Base-by-base conservation (phyloP, 257 asterid genomes). In the Gardenia jasminoides region DNA sequence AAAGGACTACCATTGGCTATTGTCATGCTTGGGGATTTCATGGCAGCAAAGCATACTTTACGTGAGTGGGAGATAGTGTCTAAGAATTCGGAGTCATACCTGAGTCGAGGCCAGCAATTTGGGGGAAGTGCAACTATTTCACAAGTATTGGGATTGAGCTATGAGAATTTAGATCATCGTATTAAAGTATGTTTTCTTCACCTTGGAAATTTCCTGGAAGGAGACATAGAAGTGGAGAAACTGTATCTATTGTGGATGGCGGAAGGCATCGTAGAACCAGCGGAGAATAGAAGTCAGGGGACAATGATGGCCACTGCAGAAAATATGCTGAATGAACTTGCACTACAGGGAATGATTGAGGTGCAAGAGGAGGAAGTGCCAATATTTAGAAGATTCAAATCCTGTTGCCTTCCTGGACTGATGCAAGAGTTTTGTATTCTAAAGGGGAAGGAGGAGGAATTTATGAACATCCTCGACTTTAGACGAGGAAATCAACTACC, bases 241-340 rank as follows among this genome's bases (percentile, higher is more conserved):
- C 52, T 73, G 50, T 73, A 50, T 50, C 22, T 50, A n/a, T 26
- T 73, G 62, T 73, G 77, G 77, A 73, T 52, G 41, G 77, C 77
- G 4, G 77, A 73, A 73, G 77, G 62, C 22, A 30, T 73, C 28
- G 19, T 73, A 26, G 28, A 19, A 73, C 28, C n/a, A 43, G 46
- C 3, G 46, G 6, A 43, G 12, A 17, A 33, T 44, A 43, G 77
- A 28, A 24, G 2, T 0, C 26, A 12, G 50, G 44, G 10, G 12
- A 52, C 39, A 30, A 31, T 44, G 66, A 79, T 26, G 47, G 72
- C 19, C 1, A 50, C 64, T 41, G 76, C 73, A 7, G 70, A 79
- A 33, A 24, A 46, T 4, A 46, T 59, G 47, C 47, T 79, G 78
- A 31, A 7, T 41, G 78, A 79, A 47, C 13, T 79, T 47, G 44